Conservation (phyloP, 768 basidiomycete genomes). For the Cystofilobasidium macerans region DNA sequence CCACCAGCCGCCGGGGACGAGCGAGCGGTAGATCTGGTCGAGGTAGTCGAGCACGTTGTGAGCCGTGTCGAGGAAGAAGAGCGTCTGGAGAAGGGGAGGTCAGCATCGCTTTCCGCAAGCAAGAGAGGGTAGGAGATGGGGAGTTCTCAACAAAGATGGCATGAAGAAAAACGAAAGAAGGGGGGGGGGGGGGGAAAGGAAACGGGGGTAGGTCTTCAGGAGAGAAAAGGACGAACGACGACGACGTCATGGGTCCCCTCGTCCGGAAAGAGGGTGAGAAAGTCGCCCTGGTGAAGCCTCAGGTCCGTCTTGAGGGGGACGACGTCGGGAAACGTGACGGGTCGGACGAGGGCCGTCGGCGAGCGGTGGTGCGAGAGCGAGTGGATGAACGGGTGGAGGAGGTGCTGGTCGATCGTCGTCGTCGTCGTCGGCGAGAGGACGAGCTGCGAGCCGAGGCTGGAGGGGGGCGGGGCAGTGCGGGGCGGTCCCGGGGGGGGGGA, state of each 20-base stretch:
- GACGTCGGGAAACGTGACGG: conserved; percentile 52
- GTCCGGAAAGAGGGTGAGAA: conserved; percentile 38
- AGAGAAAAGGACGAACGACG: conserved; percentile 33
- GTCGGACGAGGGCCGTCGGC: neutral
- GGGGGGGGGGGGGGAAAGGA: neutral
- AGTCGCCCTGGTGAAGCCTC: conserved; percentile 50
- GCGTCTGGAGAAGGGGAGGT: conserved; percentile 37
- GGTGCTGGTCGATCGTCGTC: conserved; percentile 46
- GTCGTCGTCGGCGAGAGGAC: conserved; percentile 48
- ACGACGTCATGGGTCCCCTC: conserved; percentile 48
- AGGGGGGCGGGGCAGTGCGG: neutral
- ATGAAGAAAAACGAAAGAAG: too few species aligned
- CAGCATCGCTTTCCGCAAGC: neutral
- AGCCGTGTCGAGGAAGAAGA: conserved; percentile 59
- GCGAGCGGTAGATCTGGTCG: conserved; percentile 49
- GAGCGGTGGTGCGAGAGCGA: conserved; percentile 56
- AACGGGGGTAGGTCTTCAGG: too few species aligned
- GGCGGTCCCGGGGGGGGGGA: too few species aligned
- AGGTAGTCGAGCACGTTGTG: conserved; percentile 46
- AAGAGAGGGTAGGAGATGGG: too few species aligned
- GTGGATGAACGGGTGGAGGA: conserved; percentile 52
- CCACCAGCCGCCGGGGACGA: conserved; percentile 57
- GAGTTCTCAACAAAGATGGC: too few species aligned
- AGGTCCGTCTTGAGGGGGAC: conserved; percentile 46
- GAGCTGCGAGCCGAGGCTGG: conserved; percentile 51